Evolutionary conservation across 495 filamentous ascomycete genomes (phyloP).

Genomic region (Daldinia concentrica): DNA sequence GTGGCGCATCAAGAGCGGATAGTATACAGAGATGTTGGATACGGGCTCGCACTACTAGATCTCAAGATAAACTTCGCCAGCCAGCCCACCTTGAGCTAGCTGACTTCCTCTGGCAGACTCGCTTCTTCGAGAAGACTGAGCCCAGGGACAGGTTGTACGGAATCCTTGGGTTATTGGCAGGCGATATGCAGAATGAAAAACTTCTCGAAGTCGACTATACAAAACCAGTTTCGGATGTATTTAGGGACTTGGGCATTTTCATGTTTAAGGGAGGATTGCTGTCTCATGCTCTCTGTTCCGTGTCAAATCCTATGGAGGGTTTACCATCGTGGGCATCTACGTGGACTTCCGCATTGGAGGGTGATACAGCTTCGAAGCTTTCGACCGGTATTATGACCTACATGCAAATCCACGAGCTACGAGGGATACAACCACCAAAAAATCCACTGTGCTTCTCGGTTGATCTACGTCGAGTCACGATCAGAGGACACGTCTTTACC

Average conservation of each 20-base stretch:
- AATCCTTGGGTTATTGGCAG: slow-evolving; percentile 15
- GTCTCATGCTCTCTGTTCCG: slow-evolving; percentile 15
- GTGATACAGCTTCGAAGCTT: slow-evolving; percentile 12
- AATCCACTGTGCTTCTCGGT: slow-evolving; percentile 10
- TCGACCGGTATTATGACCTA: slow-evolving; percentile 3
- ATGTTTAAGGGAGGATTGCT: slow-evolving; percentile 19
- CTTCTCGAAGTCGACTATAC: slow-evolving; percentile 23
- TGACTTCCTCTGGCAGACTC: slow-evolving; percentile 25
- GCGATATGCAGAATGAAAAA: not conserved
- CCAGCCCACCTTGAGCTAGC: slow-evolving; percentile 9
- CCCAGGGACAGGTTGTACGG: slow-evolving; percentile 23
- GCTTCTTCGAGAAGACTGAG: slow-evolving; percentile 11
- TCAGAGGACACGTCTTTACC: slow-evolving; percentile 9
- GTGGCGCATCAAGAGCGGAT: slow-evolving; percentile 7
- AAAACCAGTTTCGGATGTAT: slow-evolving; percentile 16
- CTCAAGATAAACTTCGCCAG: not conserved
- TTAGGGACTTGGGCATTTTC: slow-evolving; percentile 20
- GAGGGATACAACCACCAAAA: not conserved
- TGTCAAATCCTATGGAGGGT: slow-evolving; percentile 4
- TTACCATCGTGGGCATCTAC: slow-evolving; percentile 23
- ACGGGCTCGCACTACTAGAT: not conserved
- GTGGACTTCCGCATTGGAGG: slow-evolving; percentile 7
- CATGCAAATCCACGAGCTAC: slow-evolving; percentile 13
- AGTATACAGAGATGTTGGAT: slow-evolving; percentile 17
- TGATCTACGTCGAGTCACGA: slow-evolving; percentile 6